Percentiles rank a stretch among this genome's conserved stretches.
Evolutionary conservation across 1,284 basidiomycete species (phyloP).

Genomic region (Heterobasidion irregulare): DNA sequence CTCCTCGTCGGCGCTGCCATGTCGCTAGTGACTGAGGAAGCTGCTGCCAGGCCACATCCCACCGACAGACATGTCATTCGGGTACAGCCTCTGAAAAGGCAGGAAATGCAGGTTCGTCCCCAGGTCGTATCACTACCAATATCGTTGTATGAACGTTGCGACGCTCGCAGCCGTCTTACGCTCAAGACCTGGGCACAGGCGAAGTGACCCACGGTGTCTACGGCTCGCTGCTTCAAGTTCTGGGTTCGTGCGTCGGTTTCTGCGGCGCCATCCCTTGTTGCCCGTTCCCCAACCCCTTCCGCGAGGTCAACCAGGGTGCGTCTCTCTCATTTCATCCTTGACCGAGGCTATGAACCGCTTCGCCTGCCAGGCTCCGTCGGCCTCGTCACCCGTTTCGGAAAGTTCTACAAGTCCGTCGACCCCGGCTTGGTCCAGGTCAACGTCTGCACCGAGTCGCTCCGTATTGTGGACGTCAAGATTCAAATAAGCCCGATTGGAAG

Average conservation of each 20-base stretch:
- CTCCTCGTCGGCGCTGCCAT: constrained; percentile 4
- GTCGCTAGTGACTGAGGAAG: constrained; percentile 48
- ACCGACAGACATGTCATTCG: constrained; percentile 32
- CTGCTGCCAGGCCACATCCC: constrained; percentile 3
- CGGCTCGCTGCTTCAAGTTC: constrained; percentile 68
- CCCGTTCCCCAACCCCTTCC: constrained; percentile 74
- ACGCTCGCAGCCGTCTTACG: constrained; percentile 65
- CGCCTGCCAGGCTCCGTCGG: constrained; percentile 70
- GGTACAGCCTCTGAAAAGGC: constrained; percentile 76
- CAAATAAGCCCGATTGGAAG: constrained; percentile 83
- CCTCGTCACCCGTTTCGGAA: constrained; percentile 84
- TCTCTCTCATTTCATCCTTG: neutral
- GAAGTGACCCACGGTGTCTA: constrained; percentile 83
- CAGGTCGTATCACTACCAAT: constrained; percentile 11
- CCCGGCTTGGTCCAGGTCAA: constrained; percentile 91
- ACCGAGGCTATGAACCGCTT: constrained; percentile 1
- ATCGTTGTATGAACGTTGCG: constrained; percentile 8
- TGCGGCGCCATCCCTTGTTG: constrained; percentile 84
- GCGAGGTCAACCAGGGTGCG: constrained; percentile 17
- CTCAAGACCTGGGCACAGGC: constrained; percentile 75
- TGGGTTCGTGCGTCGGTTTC: constrained; percentile 53
- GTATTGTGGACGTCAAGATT: constrained; percentile 89
- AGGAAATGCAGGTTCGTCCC: constrained; percentile 72
- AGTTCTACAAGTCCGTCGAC: constrained; percentile 93
- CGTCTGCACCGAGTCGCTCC: constrained; percentile 82